A percentile compares a stretch with the other conserved stretches of the same genome.
Evolutionary conservation across 805 yeast genomes (phyloP).

Genomic region (Starmerella stigmatis): DNA sequence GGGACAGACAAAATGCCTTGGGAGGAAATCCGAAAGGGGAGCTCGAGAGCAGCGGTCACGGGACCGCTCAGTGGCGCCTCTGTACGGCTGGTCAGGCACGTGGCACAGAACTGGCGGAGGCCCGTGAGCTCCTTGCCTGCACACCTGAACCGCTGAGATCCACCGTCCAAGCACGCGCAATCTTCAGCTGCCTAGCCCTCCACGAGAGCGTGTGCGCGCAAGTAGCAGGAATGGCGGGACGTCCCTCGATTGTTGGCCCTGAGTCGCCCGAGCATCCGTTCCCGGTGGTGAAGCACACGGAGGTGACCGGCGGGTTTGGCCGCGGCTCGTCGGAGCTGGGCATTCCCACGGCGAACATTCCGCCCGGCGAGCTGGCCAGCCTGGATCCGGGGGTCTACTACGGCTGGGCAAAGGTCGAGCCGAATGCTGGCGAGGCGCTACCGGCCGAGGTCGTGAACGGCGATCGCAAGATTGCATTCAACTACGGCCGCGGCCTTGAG

Average conservation of each 20-base stretch:
- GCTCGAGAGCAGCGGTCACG: background rate
- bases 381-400: conserved; percentile 75
- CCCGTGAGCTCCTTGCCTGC: too few relatives aligned
- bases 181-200: background rate
- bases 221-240: background rate
- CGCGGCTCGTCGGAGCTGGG: conserved; percentile 91
- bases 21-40: too few relatives aligned
- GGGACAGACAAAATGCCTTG: too few relatives aligned
- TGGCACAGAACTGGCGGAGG: background rate
- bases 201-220: background rate
- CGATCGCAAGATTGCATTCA: conserved; percentile 40
- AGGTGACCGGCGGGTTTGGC: conserved; percentile 76
- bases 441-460: conserved; percentile 28
- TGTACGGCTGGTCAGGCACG: background rate
- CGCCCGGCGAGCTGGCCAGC: conserved; percentile 41
- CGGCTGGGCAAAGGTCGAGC: conserved; percentile 51
- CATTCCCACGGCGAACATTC: conserved; percentile 88
- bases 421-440: conserved; percentile 10
- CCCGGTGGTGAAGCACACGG: conserved; percentile 30
- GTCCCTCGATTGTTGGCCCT: conserved; percentile 30
- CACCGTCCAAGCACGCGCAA: too few relatives aligned
- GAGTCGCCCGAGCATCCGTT: conserved; percentile 30
- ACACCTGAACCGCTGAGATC: too few relatives aligned
- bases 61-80: background rate
- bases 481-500: conserved; percentile 47